Evolutionary conservation across 163 green algal species (phyloP).

Genomic region (Trebouxiophyceae sp.): DNA sequence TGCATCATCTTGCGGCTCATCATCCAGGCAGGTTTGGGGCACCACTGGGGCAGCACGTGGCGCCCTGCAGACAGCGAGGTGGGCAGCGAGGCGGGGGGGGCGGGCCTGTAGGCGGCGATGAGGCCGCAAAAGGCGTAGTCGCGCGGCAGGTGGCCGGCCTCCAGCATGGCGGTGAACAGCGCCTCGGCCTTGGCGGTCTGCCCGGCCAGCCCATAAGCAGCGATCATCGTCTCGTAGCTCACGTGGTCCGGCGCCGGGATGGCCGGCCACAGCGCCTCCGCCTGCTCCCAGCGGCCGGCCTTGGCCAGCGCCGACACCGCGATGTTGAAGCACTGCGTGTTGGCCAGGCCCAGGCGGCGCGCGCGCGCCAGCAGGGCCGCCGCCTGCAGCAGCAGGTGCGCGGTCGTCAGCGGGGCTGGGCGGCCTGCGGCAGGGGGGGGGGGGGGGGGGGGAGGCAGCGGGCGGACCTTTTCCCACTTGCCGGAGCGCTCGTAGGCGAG

Average conservation of each 20-base stretch:
- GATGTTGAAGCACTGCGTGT: conserved; percentile 75
- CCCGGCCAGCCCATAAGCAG: conserved; percentile 62
- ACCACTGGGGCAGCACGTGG: no score
- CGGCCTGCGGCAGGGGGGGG: no score
- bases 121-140: conserved; percentile 78
- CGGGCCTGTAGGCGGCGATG: conserved; percentile 52
- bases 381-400: conserved; percentile 31
- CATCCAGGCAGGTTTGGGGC: no score
- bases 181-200: conserved; percentile 24
- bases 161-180: conserved; percentile 23
- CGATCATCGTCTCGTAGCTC: conserved; percentile 71
- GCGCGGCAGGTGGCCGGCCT: conserved; percentile 34
- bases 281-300: conserved; percentile 46
- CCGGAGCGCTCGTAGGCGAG: conserved; percentile 69
- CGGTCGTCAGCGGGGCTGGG: no score
- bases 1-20: not conserved
- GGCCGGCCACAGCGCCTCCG: conserved; percentile 16
- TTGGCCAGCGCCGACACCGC: conserved; percentile 73
- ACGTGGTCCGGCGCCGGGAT: conserved; percentile 39
- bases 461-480: conserved; percentile 36
- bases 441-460: not conserved
- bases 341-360: conserved; percentile 54
- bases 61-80: no score
- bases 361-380: conserved; percentile 56
- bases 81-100: not conserved